phyloP scores from a whole-genome alignment of 805 yeast genomes.

The Ogataea methanolica region DNA sequence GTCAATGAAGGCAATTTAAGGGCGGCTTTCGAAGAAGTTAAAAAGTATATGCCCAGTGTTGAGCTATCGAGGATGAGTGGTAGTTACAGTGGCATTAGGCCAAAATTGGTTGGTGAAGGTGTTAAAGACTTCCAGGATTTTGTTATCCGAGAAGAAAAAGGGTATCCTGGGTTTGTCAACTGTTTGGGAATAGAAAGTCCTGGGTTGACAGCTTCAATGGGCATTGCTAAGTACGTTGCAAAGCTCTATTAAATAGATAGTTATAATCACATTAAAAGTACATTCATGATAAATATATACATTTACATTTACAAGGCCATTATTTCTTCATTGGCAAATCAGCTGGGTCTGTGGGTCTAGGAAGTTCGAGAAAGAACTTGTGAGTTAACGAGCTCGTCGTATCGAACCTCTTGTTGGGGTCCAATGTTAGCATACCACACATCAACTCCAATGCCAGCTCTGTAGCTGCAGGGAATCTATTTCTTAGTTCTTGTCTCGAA shows the following conservation, averaged over 20 bases:
- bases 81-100: slow-evolving; percentile 79
- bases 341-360: slow-evolving; percentile 67
- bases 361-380: slow-evolving; percentile 66
- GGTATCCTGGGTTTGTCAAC: slow-evolving; percentile 74
- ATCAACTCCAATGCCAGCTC: slow-evolving; percentile 76
- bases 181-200: slow-evolving; percentile 86
- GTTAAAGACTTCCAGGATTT: slow-evolving; percentile 61
- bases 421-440: slow-evolving; percentile 66
- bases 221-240: slow-evolving; percentile 70
- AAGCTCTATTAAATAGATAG: slow-evolving; percentile 12
- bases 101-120: slow-evolving; percentile 55
- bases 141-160: slow-evolving; percentile 63
- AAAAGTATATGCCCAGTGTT: slow-evolving; percentile 60
- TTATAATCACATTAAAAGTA: not conserved
- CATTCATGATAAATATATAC: not conserved
- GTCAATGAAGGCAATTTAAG: slow-evolving; percentile 46
- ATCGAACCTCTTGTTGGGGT: slow-evolving; percentile 70
- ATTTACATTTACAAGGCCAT: slow-evolving; percentile 9
- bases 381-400: slow-evolving; percentile 61
- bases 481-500: slow-evolving; percentile 69
- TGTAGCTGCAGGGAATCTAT: slow-evolving; percentile 85
- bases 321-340: slow-evolving; percentile 45
- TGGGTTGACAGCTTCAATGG: slow-evolving; percentile 79
- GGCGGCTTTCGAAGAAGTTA: slow-evolving; percentile 54
- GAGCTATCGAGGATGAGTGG: slow-evolving; percentile 50